Evolutionary conservation across 1,284 basidiomycete species (phyloP).

Genomic region (Rhodofomes roseus): DNA sequence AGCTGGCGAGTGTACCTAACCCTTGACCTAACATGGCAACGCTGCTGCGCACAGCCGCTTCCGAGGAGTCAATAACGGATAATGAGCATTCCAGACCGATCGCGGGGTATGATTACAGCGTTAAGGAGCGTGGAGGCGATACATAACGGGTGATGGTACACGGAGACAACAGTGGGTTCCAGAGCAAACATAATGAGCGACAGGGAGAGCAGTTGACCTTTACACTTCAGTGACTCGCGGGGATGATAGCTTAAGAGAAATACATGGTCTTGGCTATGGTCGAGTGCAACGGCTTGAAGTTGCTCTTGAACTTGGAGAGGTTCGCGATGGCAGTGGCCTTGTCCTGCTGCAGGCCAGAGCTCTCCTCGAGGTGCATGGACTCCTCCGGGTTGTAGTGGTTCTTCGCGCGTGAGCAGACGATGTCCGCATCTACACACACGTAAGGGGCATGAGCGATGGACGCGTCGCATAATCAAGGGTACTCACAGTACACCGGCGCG

Average conservation of each 20-base stretch:
- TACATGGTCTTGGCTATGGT: constrained; percentile 58
- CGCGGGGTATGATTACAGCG: background rate
- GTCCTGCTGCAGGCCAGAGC: constrained; percentile 40
- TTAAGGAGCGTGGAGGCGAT: background rate
- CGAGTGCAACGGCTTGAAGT: constrained; percentile 53
- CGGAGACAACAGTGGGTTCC: background rate
- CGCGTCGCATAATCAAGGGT: constrained; percentile 6
- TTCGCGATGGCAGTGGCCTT: constrained; percentile 36
- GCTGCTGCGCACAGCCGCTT: background rate
- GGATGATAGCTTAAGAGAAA: constrained; percentile 2
- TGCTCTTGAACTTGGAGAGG: constrained; percentile 49
- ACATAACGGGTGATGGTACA: background rate
- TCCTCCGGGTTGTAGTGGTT: constrained; percentile 71
- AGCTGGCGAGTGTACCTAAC: background rate
- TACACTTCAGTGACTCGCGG: background rate
- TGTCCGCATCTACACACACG: constrained; percentile 62
- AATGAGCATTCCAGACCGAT: background rate
- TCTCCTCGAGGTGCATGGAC: constrained; percentile 50
- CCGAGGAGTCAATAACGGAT: background rate
- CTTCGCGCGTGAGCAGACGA: constrained; percentile 77
- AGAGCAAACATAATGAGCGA: background rate
- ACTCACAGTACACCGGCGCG: constrained; percentile 78
- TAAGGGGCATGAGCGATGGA: constrained; percentile 2
- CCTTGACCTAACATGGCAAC: background rate
- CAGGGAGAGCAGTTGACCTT: background rate